Conservation (phyloP, 2,329 filamentous ascomycete species). For the Coniochaeta pulveracea region DNA sequence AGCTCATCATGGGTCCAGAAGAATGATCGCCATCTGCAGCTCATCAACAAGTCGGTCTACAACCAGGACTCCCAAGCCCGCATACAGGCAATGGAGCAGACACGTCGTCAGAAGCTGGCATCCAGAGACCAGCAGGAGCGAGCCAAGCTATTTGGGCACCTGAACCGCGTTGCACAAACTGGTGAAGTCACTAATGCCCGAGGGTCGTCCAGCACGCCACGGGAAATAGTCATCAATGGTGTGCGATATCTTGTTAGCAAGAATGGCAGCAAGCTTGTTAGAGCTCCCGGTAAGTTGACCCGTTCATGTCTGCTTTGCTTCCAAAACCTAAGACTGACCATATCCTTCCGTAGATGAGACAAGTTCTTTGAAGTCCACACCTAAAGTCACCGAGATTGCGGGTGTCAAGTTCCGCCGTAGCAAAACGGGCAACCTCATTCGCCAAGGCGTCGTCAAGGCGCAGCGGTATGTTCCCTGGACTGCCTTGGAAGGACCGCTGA, state of each 20-base stretch:
- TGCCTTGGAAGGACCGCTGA: constrained; percentile 22
- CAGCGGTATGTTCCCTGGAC: constrained; percentile 51
- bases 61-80: constrained; percentile 61
- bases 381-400: constrained; percentile 60
- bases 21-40: constrained; percentile 65
- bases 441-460: constrained; percentile 61
- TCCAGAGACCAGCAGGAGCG: constrained; percentile 47
- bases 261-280: constrained; percentile 73
- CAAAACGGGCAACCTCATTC: constrained; percentile 78
- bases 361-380: constrained; percentile 54
- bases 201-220: constrained; percentile 22
- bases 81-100: constrained; percentile 61
- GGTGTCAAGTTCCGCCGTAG: constrained; percentile 77
- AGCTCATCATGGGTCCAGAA: constrained; percentile 55
- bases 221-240: constrained; percentile 59
- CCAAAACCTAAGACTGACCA: too few species aligned
- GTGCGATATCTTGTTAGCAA: constrained; percentile 63
- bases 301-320: too few species aligned
- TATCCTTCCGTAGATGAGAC: constrained; percentile 39
- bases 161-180: constrained; percentile 22
- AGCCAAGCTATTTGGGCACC: constrained; percentile 38
- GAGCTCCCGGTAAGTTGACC: constrained; percentile 52
- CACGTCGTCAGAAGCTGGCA: constrained; percentile 43
- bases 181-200: constrained; percentile 16
- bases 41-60: constrained; percentile 72